These are phyloP conservation scores for Eucalyptus globulus DNA, from an alignment of 345 rosid genomes.

Conservation along the genomic window DNA sequence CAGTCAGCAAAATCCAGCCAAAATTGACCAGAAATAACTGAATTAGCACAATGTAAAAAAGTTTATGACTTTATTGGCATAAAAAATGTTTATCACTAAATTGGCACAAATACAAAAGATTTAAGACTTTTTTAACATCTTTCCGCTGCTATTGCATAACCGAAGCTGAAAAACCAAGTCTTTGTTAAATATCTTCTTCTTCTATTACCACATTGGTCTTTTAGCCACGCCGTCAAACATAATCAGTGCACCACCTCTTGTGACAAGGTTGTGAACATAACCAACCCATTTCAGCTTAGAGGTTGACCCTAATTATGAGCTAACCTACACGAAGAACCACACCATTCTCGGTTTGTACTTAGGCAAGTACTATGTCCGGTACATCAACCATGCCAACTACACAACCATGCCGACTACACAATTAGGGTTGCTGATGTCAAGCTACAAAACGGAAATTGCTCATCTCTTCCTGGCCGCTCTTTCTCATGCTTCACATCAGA, in stretches of 20 bases:
- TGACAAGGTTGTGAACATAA: not conserved
- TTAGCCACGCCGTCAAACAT: accelerated
- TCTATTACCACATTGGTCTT: not conserved
- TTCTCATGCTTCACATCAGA: not conserved
- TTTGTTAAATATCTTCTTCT: not conserved
- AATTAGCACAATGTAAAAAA: no score
- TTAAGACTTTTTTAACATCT: no score
- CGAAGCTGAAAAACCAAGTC: not conserved
- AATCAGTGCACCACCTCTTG: not conserved
- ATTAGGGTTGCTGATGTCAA: not conserved
- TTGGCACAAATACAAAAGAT: no score
- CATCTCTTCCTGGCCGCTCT: not conserved
- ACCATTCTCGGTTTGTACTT: not conserved
- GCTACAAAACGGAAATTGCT: not conserved
- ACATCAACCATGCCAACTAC: not conserved
- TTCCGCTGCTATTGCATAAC: not conserved
- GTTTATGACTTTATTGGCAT: no score
- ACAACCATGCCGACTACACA: not conserved
- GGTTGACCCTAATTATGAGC: not conserved
- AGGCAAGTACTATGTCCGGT: not conserved
- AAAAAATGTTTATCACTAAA: no score
- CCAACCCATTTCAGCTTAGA: not conserved
- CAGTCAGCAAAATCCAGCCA: no score
- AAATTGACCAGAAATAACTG: no score
- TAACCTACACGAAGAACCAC: not conserved